These are phyloP conservation scores for Solanum appendiculatum DNA, from an alignment of 257 asterid species.

Conservation along the genomic window DNA sequence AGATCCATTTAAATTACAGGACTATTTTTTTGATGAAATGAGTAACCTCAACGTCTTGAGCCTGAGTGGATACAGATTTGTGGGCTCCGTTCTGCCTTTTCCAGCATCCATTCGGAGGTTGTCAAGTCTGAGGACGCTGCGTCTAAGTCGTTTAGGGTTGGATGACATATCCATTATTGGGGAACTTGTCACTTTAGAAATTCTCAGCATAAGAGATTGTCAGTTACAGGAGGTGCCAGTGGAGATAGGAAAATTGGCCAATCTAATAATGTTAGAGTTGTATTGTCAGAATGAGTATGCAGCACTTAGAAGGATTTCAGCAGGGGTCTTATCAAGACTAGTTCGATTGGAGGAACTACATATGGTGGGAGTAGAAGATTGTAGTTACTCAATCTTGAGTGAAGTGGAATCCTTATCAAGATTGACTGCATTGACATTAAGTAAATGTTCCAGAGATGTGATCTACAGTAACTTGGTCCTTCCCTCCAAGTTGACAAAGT, in stretches of 20 bases:
- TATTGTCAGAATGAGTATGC: background rate
- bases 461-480: background rate
- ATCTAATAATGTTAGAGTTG: background rate
- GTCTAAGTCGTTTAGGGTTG: background rate
- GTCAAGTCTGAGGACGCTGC: background rate
- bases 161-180: background rate
- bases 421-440: background rate
- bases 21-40: background rate
- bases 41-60: background rate
- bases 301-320: background rate
- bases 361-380: background rate
- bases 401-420: background rate
- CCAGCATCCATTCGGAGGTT: background rate
- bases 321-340: background rate
- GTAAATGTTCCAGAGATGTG: background rate
- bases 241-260: too few species aligned
- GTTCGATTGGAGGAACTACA: constrained; percentile 4
- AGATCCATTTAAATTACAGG: background rate
- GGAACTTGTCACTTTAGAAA: background rate
- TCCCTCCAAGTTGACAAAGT: background rate
- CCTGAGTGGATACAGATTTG: too few species aligned
- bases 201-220: background rate
- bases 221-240: background rate
- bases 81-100: background rate
- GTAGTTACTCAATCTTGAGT: background rate